Percentiles rank a stretch among this genome's conserved stretches.
Conservation (phyloP, 768 basidiomycete genomes). For the Russula compacta region DNA sequence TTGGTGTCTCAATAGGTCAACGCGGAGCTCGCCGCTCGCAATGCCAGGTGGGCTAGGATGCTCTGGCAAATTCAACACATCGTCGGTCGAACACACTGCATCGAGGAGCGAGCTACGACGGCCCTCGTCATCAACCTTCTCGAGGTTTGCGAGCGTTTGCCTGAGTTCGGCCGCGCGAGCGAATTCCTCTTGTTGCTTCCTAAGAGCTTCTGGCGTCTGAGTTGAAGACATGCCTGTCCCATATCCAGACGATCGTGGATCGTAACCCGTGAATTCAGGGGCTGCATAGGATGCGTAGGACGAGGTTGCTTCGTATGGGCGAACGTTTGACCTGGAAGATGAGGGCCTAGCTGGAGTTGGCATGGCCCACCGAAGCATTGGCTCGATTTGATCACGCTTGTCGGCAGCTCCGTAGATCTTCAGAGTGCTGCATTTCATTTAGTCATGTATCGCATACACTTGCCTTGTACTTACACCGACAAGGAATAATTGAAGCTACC, state of each 20-base stretch:
- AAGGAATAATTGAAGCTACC: slow-evolving; percentile 44
- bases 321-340: not conserved
- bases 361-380: slow-evolving; percentile 65
- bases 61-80: slow-evolving; percentile 61
- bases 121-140: slow-evolving; percentile 71
- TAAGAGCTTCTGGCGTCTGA: slow-evolving; percentile 28
- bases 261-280: not conserved
- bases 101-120: slow-evolving; percentile 65
- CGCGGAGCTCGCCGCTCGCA: slow-evolving; percentile 52
- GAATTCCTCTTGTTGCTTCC: slow-evolving; percentile 43
- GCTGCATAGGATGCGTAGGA: not conserved
- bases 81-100: slow-evolving; percentile 54
- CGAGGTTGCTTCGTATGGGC: not conserved
- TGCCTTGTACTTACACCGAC: slow-evolving; percentile 41
- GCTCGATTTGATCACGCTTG: slow-evolving; percentile 51
- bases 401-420: slow-evolving; percentile 64
- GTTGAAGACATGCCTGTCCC: not conserved
- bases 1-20: slow-evolving; percentile 78
- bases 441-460: not conserved
- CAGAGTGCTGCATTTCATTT: slow-evolving; percentile 39
- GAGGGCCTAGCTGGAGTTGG: slow-evolving; percentile 54
- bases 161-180: slow-evolving; percentile 58
- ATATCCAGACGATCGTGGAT: not conserved
- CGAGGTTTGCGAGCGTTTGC: slow-evolving; percentile 54
- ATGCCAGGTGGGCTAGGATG: slow-evolving; percentile 67